Evolutionary conservation across 257 asterid species (phyloP), one percentile per base, ranked within the genome.

Genomic region (Nicotiana benthamiana): DNA sequence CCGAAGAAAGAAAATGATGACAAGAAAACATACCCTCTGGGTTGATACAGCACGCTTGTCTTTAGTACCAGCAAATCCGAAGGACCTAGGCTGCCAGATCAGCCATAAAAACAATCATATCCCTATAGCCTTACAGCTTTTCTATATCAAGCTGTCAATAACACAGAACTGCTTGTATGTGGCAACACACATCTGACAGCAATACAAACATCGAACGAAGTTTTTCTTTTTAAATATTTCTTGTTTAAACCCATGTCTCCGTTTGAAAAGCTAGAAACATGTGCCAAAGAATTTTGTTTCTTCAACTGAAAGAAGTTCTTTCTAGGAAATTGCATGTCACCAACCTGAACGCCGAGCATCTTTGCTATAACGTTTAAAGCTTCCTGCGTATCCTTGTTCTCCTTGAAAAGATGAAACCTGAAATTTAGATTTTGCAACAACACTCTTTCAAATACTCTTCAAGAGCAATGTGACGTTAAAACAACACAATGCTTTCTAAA

Each of bases 361-460:
- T 90, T 93, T 26, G 92, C 93, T 30, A 95, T 92, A 81, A 95
- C 82, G 82, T 98, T 94, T 60, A 95, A 84, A 48, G 97, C 97
- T 87, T 93, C 99, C 83, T 93, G 98, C 67, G 98, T 95, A 76
- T 95, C 99, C 91, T 95, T 95, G 88, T 95, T 95, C 92, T 95
- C 99, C 91, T 95, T 95, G 92, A 89, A 93, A 74, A 95, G 97
- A 89, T 92, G 90, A 88, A 95, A 95, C 93, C 98, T 95, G 85
- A 20, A 63, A 72, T 67, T 79, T 64, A 36, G 9, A 74, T 74
- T 48, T 74, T 74, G 79, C 61, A 72, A 20, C 61, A 74, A 51
- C 27, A 26, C 34, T 15, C 32, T 63, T 64, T 79, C 27, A 87
- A 86, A 81, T 68, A 61, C 26, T 62, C 79, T 24, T 2, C 20